Evolutionary conservation across 345 rosid species (phyloP).

Genomic region (Aurinia saxatilis): DNA sequence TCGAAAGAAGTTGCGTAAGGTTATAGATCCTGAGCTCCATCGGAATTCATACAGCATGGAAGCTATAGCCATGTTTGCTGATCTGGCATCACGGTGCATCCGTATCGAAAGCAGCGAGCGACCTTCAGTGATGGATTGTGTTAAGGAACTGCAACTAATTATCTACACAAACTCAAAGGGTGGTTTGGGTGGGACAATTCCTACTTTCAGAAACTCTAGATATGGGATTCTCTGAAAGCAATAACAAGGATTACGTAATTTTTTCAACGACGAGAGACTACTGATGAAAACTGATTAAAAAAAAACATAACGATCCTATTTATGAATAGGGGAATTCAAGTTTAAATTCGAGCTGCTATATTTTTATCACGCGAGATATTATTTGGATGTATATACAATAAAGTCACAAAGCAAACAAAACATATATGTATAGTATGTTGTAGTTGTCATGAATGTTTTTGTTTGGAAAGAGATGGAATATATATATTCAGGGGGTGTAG

Average conservation of each 20-base stretch:
- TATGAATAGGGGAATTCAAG: neutral
- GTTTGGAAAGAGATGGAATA: neutral
- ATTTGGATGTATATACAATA: slow-evolving; percentile 20
- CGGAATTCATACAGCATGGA: slow-evolving; percentile 70
- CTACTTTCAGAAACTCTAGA: slow-evolving; percentile 49
- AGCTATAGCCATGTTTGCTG: slow-evolving; percentile 81
- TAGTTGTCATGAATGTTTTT: slow-evolving; percentile 8
- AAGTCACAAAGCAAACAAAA: neutral
- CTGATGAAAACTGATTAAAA: neutral
- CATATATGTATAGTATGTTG: neutral
- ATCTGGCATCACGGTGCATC: slow-evolving; percentile 90
- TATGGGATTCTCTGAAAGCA: slow-evolving; percentile 17
- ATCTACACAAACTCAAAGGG: slow-evolving; percentile 65
- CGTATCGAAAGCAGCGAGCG: slow-evolving; percentile 79
- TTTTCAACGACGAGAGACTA: slow-evolving; percentile 14
- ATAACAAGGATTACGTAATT: slow-evolving; percentile 6
- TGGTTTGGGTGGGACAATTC: slow-evolving; percentile 45
- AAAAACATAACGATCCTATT: slow-evolving; percentile 6
- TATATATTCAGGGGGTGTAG: slow-evolving; percentile 4
- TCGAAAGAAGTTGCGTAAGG: slow-evolving; percentile 66
- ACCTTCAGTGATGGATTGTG: slow-evolving; percentile 76
- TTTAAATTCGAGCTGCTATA: slow-evolving; percentile 13
- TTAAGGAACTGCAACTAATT: slow-evolving; percentile 73
- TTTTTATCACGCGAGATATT: neutral
- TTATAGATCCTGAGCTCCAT: slow-evolving; percentile 73